Base-by-base conservation (phyloP, 2,329 filamentous ascomycete genomes). In the Aspergillus vadensis region DNA sequence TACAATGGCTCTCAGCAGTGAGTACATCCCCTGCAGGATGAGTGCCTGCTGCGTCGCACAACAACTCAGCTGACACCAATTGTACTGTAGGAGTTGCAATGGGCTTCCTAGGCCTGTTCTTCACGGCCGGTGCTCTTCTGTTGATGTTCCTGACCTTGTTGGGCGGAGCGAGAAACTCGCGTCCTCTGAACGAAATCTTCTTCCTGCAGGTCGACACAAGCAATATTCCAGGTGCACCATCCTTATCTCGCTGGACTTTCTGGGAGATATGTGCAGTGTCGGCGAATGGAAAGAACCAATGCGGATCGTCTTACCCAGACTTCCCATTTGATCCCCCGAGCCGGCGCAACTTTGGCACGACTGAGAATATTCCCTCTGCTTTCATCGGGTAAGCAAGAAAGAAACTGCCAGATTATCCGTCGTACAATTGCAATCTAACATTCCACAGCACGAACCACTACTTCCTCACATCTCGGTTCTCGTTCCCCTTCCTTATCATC, bases 401-500 rank as follows among this genome's bases (percentile, higher is more conserved):
- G 52, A 49, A 60, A 48, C 36, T 21, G 41, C 17, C 64, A 52
- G 41, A 47, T n/a, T 3, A 7, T 21, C n/a, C 7, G 9, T 23
- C 10, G 8, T 21, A 19, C 25, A 27, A 54, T 57, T 7, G 23
- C 32, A 39, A 30, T 51, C 55, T 58, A 21, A 47, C 39, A 3
- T 12, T 30, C 17, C 17, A 9, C 60, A 82, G 89, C 39, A 78
- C 80, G 9, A 82, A 87, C 67, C 85, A 81, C 64, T 96, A 88
- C 82, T 98, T 85, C 80, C 91, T 92, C 78, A 83, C 95, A 73
- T 96, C 92, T 80, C 87, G 94, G 43, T 97, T 97, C 81, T 90
- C 91, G 76, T 98, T 94, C 85, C 91, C 93, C 39, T 95, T 97
- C 77, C 91, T 91, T 80, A 81, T 98, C 59, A 88, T 98, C 66